Conservation (phyloP, 352 stramenopile genomes). For the Bremia lactucae region DNA sequence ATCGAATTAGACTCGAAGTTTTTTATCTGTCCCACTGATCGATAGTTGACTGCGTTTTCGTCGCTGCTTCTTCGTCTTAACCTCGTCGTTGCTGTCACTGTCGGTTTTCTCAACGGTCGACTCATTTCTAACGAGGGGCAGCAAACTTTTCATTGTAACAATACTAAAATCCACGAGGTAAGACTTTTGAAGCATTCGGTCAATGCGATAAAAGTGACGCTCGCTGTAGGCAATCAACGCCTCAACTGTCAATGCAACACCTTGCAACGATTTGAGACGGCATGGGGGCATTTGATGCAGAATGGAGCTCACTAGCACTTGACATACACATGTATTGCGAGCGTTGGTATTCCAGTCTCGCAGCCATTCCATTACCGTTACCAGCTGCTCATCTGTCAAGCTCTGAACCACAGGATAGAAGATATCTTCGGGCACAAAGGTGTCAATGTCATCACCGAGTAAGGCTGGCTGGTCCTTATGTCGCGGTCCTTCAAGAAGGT, state of each 20-base stretch:
- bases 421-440: conserved; percentile 49
- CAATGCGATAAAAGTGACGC: conserved; percentile 94
- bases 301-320: conserved; percentile 89
- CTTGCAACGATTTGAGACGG: conserved; percentile 61
- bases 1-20: conserved; percentile 45
- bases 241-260: conserved; percentile 76
- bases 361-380: conserved; percentile 89
- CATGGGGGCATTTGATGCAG: conserved; percentile 59
- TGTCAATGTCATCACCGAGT: conserved; percentile 34
- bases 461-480: conserved; percentile 48
- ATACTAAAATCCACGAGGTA: conserved; percentile 95
- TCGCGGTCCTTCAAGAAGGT: conserved; percentile 67
- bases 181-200: conserved; percentile 92
- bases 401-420: conserved; percentile 54
- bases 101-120: conserved; percentile 30
- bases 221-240: conserved; percentile 95
- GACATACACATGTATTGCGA: conserved; percentile 88
- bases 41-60: conserved; percentile 18
- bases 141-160: conserved; percentile 77
- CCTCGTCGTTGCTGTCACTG: conserved; percentile 21
- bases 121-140: conserved; percentile 30
- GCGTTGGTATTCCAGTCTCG: conserved; percentile 97
- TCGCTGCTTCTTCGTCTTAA: conserved; percentile 16
- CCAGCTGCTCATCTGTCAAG: conserved; percentile 78
- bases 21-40: conserved; percentile 22